phyloP scores from a whole-genome alignment of 371 early-diverging fungal genomes.

The Mucor irregularis region DNA sequence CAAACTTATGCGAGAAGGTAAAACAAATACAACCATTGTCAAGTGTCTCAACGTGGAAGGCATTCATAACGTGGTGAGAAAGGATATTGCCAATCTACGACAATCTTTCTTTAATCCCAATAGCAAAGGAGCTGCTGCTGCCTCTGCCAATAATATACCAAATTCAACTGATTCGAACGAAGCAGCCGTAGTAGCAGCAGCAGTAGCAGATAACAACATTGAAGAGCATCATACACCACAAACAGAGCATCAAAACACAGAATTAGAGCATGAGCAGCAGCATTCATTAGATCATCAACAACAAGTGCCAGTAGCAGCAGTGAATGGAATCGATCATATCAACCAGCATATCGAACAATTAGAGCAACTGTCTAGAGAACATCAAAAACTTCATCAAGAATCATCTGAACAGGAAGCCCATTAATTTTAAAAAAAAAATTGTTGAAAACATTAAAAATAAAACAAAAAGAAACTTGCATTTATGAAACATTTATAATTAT shows the following conservation, averaged over 20 bases:
- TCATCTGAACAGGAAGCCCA: too few relatives aligned
- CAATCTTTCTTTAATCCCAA: conserved; percentile 11
- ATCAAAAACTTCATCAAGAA: too few relatives aligned
- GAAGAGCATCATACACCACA: too few relatives aligned
- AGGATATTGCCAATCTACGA: conserved; percentile 19
- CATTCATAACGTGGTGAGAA: conserved; percentile 9
- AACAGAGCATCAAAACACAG: not conserved
- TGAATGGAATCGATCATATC: not conserved
- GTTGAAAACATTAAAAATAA: too few relatives aligned
- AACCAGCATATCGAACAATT: not conserved
- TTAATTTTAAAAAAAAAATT: too few relatives aligned
- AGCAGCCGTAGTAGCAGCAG: too few relatives aligned
- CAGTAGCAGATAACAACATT: too few relatives aligned
- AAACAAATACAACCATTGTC: conserved; percentile 7
- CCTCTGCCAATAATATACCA: too few relatives aligned
- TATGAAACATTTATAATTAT: too few relatives aligned
- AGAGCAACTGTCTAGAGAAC: too few relatives aligned
- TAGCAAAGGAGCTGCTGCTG: not conserved
- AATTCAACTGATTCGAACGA: too few relatives aligned
- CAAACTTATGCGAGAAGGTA: conserved; percentile 3
- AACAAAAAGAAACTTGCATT: too few relatives aligned
- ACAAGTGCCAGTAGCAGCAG: not conserved
- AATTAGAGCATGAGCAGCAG: not conserved
- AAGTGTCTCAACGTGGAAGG: conserved; percentile 4
- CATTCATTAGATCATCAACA: not conserved